Evolutionary conservation across 257 asterid species (phyloP).

Genomic region (Lantana camara): DNA sequence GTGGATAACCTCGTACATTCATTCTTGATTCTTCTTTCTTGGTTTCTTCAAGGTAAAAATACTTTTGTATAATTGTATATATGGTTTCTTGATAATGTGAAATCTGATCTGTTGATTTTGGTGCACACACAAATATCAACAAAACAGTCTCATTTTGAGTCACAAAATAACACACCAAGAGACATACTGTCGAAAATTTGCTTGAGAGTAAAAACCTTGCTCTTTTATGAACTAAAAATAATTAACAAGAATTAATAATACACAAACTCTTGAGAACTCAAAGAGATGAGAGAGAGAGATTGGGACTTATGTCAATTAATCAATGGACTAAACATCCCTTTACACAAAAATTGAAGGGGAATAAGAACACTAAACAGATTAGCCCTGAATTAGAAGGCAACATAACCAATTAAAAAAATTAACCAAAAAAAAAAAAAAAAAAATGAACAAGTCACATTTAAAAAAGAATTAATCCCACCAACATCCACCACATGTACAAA

Average conservation of each 20-base stretch:
- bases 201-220: neutral
- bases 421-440: constrained; percentile 25
- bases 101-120: too few species aligned
- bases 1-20: too few species aligned
- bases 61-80: too few species aligned
- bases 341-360: constrained; percentile 87
- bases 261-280: constrained; percentile 12
- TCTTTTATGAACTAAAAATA: neutral
- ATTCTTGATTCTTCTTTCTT: too few species aligned
- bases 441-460: constrained; percentile 45
- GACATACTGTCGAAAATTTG: neutral
- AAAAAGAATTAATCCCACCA: constrained; percentile 53
- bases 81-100: too few species aligned
- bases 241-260: constrained; percentile 8
- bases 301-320: constrained; percentile 64
- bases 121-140: too few species aligned
- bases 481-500: constrained; percentile 59
- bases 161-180: too few species aligned
- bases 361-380: constrained; percentile 48
- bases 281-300: constrained; percentile 40
- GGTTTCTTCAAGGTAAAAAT: too few species aligned
- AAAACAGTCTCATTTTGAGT: too few species aligned
- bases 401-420: constrained; percentile 43
- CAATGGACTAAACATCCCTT: constrained; percentile 88
- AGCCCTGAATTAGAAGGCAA: constrained; percentile 60